Percentiles rank a stretch among this genome's conserved stretches.
Conservation (phyloP, 805 yeast genomes). For the Candida peoriensis region DNA sequence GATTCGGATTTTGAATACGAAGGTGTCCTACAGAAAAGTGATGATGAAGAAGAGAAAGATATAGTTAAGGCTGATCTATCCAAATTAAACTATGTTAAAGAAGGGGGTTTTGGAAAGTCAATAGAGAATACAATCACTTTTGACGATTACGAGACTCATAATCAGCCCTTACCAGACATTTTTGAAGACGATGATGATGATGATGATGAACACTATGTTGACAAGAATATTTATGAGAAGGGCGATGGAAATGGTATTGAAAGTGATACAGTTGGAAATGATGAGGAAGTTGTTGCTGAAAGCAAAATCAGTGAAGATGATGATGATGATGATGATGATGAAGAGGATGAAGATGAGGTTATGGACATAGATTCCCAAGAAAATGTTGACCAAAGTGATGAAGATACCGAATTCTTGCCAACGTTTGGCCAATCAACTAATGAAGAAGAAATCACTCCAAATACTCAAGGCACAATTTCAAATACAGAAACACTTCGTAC, state of each 20-base stretch:
- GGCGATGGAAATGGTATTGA: too few species aligned
- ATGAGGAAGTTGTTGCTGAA: neutral
- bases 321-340: conserved; percentile 2
- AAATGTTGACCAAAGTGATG: conserved; percentile 23
- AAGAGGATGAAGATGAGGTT: conserved; percentile 17
- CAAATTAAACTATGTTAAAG: conserved; percentile 25
- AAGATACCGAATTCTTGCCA: conserved; percentile 41
- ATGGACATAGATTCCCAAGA: conserved; percentile 22
- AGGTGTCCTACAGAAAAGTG: conserved; percentile 28
- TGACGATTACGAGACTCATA: conserved; percentile 19
- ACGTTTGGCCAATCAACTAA: conserved; percentile 35
- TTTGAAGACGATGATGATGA: conserved; percentile 20
- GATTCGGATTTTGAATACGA: conserved; percentile 43
- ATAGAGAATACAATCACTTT: conserved; percentile 6
- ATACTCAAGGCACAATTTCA: conserved; percentile 27
- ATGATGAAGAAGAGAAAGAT: conserved; percentile 28
- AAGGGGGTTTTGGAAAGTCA: conserved; percentile 20
- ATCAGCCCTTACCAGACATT: too few species aligned
- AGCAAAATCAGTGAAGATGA: neutral
- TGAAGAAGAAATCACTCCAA: conserved; percentile 7
- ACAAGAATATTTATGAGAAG: conserved; percentile 3
- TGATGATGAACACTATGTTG: conserved; percentile 12
- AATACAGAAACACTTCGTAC: conserved; percentile 61
- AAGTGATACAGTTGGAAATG: neutral
- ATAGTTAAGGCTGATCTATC: conserved; percentile 5